Percentiles rank a stretch among this genome's conserved stretches.
phyloP scores from a whole-genome alignment of 2,329 filamentous ascomycete genomes.

The Fusarium sambucinum region DNA sequence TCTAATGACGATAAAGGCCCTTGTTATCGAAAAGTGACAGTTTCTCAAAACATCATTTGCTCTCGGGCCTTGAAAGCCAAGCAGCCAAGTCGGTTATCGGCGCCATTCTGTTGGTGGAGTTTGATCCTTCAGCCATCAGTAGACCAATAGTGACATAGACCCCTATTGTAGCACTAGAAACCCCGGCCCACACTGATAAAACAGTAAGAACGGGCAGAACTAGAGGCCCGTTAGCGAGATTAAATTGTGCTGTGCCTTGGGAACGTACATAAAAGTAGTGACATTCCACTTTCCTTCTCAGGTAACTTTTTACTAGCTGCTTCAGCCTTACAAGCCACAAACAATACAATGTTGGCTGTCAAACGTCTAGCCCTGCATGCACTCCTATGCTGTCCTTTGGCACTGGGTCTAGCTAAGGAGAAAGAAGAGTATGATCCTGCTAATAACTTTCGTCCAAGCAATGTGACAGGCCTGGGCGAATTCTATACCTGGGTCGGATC shows the following conservation, averaged over 20 bases:
- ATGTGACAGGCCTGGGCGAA: not conserved
- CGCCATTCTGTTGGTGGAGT: not conserved
- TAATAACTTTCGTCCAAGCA: not conserved
- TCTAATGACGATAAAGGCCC: not conserved
- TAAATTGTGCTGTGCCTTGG: not conserved
- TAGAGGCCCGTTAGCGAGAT: not conserved
- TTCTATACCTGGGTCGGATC: conserved; percentile 22
- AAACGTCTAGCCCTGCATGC: not conserved
- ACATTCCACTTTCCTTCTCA: not conserved
- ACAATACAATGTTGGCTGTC: not conserved
- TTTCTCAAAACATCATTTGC: not conserved
- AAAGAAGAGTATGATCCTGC: conserved; percentile 7
- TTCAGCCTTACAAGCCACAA: not conserved
- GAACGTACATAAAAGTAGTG: not conserved
- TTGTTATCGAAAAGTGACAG: not conserved
- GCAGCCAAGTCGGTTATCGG: conserved; percentile 5
- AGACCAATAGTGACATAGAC: not conserved
- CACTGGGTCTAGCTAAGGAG: not conserved
- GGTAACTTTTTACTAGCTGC: not conserved
- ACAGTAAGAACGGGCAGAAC: not conserved
- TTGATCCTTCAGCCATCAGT: not conserved
- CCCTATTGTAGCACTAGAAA: not conserved
- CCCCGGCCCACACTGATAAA: not conserved
- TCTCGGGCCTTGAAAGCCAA: not conserved
- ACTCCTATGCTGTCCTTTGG: not conserved